A percentile compares a stretch with the other conserved stretches of the same genome.
These are phyloP conservation scores for Magnolia sinica DNA, from an alignment of 164 flowering plant species.

Conservation along the genomic window DNA sequence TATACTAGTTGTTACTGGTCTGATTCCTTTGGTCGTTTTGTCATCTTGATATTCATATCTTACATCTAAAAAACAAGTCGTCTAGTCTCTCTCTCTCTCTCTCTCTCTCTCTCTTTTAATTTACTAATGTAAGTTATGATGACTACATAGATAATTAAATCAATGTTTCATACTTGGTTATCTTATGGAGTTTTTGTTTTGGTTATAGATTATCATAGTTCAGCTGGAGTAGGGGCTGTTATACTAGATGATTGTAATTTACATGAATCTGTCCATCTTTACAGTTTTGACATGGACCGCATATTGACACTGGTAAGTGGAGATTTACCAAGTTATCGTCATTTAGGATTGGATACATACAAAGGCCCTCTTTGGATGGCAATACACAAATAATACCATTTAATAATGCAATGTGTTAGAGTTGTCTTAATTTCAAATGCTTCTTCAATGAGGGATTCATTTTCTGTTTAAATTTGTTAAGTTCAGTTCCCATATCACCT, in stretches of 20 bases:
- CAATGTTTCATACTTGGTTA: background rate
- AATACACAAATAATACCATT: too few relatives aligned
- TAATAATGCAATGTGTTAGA: too few relatives aligned
- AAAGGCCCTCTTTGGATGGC: too few relatives aligned
- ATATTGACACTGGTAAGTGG: constrained; percentile 75
- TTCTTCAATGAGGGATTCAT: too few relatives aligned
- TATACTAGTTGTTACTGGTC: background rate
- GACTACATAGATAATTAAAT: background rate
- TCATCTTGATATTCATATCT: background rate
- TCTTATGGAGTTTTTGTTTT: background rate
- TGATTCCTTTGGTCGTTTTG: background rate
- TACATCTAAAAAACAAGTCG: background rate
- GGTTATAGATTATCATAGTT: constrained; percentile 65
- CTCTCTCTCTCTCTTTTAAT: background rate
- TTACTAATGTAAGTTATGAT: too few relatives aligned
- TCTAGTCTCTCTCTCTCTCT: too few relatives aligned
- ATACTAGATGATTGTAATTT: constrained; percentile 94
- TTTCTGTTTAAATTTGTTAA: too few relatives aligned
- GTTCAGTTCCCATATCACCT: too few relatives aligned
- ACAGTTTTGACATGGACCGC: constrained; percentile 83
- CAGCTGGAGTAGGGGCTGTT: constrained; percentile 76
- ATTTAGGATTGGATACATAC: background rate
- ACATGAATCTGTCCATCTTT: constrained; percentile 95
- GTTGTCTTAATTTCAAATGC: too few relatives aligned
- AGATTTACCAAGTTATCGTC: background rate